Conservation (phyloP, 2,329 filamentous ascomycete genomes). For the Amphichorda felina region DNA sequence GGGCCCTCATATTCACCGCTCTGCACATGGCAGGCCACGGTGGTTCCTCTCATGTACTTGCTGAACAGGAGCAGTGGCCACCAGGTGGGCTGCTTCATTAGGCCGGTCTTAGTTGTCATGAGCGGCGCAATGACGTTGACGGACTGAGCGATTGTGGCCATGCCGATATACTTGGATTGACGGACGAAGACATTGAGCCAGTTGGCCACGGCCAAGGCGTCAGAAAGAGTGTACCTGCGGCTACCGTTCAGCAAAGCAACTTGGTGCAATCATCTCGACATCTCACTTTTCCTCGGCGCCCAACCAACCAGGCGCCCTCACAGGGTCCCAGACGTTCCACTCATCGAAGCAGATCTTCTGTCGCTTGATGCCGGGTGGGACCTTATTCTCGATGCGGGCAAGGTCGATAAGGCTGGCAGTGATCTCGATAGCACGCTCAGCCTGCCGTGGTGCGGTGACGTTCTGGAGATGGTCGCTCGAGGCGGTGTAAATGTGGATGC, state of each 20-base stretch:
- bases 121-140: slow-evolving; percentile 70
- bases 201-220: slow-evolving; percentile 61
- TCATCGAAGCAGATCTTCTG: slow-evolving; percentile 74
- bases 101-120: slow-evolving; percentile 54
- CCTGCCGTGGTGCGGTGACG: slow-evolving; percentile 24
- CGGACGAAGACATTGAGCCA: slow-evolving; percentile 70
- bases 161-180: slow-evolving; percentile 58
- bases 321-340: slow-evolving; percentile 76
- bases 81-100: slow-evolving; percentile 64
- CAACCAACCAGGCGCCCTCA: slow-evolving; percentile 55
- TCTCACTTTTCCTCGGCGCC: slow-evolving; percentile 60
- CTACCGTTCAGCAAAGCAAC: too few species aligned
- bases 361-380: slow-evolving; percentile 44
- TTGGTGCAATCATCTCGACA: too few species aligned
- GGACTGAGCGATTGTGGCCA: slow-evolving; percentile 69
- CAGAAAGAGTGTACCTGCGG: slow-evolving; percentile 53
- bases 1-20: slow-evolving; percentile 52
- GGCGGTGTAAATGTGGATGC: slow-evolving; percentile 70
- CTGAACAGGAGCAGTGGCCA: slow-evolving; percentile 60
- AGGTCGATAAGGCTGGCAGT: slow-evolving; percentile 53
- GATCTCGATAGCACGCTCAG: slow-evolving; percentile 1
- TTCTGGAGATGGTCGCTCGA: slow-evolving; percentile 33
- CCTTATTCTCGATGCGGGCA: slow-evolving; percentile 55
- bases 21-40: slow-evolving; percentile 53
- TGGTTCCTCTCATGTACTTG: slow-evolving; percentile 57